Base-by-base conservation (phyloP, 2,329 filamentous ascomycete species). In the Penicillium sp. region DNA sequence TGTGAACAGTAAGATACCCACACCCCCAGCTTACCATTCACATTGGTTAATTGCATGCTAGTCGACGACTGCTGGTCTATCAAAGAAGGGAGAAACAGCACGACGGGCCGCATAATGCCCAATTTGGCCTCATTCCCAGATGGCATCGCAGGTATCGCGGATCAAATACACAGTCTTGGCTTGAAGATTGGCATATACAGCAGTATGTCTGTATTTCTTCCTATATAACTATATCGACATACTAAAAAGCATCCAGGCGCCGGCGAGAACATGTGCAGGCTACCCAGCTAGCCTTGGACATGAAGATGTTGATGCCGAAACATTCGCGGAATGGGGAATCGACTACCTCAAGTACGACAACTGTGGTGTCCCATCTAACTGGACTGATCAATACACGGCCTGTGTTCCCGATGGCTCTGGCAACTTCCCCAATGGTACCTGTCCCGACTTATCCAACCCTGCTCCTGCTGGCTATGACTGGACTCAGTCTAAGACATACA, bases 121-220 rank as follows among this genome's bases (percentile, higher is more conserved):
- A 74, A 81, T 52, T 61, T 64, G 0, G 59, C 52, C 2, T 78
- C 74, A 46, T 85, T 84, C 47, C 81, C 82, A 0, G 66, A 73
- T 14, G 82, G 81, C 0, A 81, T 85, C 49, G 70, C 70, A 7
- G 72, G 74, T 0, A 62, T 77, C 1, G 79, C 79, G 1, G 64
- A 76, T 20, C 59, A 76, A 46, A 71, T 84, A 16, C 81, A 85
- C 49, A 64, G 56, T 1, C 57, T 80, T 51, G 79, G 78, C 1
- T 57, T 85, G 36, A 85, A 84, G 59, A 66, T 83, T 8, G 82
- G 82, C 0, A 82, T 85, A 47, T 85, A 85, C 57, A 76, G 76
- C 54, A 76, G 75, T 59, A 35, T 29, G 52, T 49, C 14, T 23
- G 13, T 2, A 32, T 14, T 7, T n/a, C 10, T 3, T 6, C 1